A percentile compares a stretch with the other conserved stretches of the same genome.
Conservation (phyloP, 2,329 filamentous ascomycete genomes). For the Drechmeria coniospora region DNA sequence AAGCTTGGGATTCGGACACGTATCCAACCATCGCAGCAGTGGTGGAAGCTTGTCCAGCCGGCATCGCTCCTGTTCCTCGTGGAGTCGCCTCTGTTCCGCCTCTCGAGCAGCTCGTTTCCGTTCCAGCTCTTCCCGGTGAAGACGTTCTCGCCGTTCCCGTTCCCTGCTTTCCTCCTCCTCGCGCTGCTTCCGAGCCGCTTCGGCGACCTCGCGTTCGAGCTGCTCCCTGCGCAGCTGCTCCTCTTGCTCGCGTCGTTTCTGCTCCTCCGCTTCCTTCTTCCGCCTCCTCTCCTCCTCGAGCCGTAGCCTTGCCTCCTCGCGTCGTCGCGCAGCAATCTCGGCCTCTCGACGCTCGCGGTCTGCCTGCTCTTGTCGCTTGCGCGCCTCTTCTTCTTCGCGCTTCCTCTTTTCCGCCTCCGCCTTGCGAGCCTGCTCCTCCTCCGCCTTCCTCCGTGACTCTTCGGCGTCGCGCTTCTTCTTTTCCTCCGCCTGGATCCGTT, state of each 20-base stretch:
- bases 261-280: constrained; percentile 21
- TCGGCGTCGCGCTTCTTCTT: constrained; percentile 20
- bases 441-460: constrained; percentile 14
- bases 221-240: constrained; percentile 28
- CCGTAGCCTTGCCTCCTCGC: constrained; percentile 21
- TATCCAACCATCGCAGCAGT: constrained; percentile 45
- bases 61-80: constrained; percentile 37
- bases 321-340: constrained; percentile 19
- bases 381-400: constrained; percentile 19
- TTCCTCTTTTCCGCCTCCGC: constrained; percentile 19
- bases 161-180: constrained; percentile 38
- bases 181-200: constrained; percentile 31
- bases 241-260: constrained; percentile 27
- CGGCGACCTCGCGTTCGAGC: constrained; percentile 30
- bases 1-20: constrained; percentile 33
- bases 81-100: constrained; percentile 33
- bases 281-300: constrained; percentile 24
- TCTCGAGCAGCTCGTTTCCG: constrained; percentile 33
- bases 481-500: constrained; percentile 17
- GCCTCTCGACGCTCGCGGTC: constrained; percentile 19
- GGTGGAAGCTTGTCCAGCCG: constrained; percentile 43
- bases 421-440: constrained; percentile 17
- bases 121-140: constrained; percentile 29
- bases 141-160: constrained; percentile 29
- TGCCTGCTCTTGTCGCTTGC: constrained; percentile 17